Base-by-base conservation (phyloP, 495 filamentous ascomycete genomes). In the Pyrenula massariospora region DNA sequence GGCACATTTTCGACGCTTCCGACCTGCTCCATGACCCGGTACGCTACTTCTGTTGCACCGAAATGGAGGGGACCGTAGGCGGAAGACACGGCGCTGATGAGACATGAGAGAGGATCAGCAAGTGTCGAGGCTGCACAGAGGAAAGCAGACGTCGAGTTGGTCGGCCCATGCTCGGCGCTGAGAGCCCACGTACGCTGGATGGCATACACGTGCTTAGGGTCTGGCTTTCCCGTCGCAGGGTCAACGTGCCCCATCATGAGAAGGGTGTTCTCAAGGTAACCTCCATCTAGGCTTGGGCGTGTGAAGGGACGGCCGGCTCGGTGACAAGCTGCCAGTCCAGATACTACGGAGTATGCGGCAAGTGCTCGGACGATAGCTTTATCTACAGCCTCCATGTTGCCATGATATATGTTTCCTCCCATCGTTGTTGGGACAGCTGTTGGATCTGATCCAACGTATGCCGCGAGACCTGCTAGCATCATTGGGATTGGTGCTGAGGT, bases 121-220 rank as follows among this genome's bases (percentile, higher is more conserved):
- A 79, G 65, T 0, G 74, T 67, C 12, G 75, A 80, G 1, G 76
- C 73, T 1, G 73, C 65, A 19, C 79, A 75, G 10, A 78, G 69
- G 36, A 80, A 69, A 1, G 74, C 74, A 0, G 76, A 67, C 15
- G 78, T 80, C 11, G 77, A 78, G 51, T 71, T 72, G 23, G 80
- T 79, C 62, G 79, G 69, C 56, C 76, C 79, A 53, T 82, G 77
- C 53, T 82, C 79, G 2, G 70, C 70, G 59, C 72, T 66, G 1
- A 80, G 62, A 10, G 73, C 68, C 65, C 74, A 78, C 1, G 76
- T 59, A 8, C 64, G 63, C 25, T 73, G 64, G 3, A 79, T 60
- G n/a, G 65, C 64, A 25, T 61, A 59, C 22, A 72, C 68, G n/a
- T 69, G 64, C 51, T 56, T 52, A 3, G 64, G 50, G 24, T 74